Percentiles rank a stretch among this genome's conserved stretches.
phyloP scores from a whole-genome alignment of 306 rosid genomes.

The Cyclanthera cordifolia region DNA sequence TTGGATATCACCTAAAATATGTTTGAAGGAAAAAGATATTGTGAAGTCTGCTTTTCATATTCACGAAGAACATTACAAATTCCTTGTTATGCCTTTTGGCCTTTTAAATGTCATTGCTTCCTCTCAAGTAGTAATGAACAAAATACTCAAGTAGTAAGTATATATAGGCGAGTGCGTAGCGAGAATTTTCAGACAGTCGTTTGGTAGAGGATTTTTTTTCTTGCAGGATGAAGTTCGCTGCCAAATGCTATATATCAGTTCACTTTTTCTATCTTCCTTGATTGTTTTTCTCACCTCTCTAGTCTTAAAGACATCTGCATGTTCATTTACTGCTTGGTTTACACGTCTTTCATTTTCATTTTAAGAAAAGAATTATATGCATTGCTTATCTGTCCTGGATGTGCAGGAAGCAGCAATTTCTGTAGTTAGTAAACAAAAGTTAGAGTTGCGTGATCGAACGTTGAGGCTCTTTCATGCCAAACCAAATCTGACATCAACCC shows the following conservation, averaged over 20 bases:
- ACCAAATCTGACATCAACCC: conserved; percentile 26
- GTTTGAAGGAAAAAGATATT: too few relatives aligned
- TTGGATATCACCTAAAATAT: too few relatives aligned
- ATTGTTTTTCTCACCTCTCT: not conserved
- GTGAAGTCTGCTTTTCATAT: too few relatives aligned
- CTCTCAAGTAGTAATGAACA: too few relatives aligned
- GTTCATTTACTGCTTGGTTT: not conserved
- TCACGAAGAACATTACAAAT: too few relatives aligned
- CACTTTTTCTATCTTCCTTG: not conserved
- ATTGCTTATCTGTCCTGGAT: not conserved
- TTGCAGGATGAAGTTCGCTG: not conserved
- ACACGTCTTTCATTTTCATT: not conserved
- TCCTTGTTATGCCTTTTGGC: too few relatives aligned
- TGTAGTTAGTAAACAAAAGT: conserved; percentile 38
- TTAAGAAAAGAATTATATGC: not conserved
- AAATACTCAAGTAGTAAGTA: not conserved
- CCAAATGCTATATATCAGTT: not conserved
- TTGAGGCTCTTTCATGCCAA: conserved; percentile 52
- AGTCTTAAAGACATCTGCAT: not conserved
- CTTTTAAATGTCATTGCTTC: too few relatives aligned
- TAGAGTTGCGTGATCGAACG: conserved; percentile 63
- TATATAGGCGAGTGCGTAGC: too few relatives aligned
- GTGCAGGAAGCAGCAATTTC: conserved; percentile 70
- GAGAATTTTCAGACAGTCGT: too few relatives aligned
- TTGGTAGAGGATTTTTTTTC: not conserved